Evolutionary conservation across 2,329 filamentous ascomycete genomes (phyloP), one percentile per base, ranked within the genome.

Genomic region (Tolypocladium pustulatum): DNA sequence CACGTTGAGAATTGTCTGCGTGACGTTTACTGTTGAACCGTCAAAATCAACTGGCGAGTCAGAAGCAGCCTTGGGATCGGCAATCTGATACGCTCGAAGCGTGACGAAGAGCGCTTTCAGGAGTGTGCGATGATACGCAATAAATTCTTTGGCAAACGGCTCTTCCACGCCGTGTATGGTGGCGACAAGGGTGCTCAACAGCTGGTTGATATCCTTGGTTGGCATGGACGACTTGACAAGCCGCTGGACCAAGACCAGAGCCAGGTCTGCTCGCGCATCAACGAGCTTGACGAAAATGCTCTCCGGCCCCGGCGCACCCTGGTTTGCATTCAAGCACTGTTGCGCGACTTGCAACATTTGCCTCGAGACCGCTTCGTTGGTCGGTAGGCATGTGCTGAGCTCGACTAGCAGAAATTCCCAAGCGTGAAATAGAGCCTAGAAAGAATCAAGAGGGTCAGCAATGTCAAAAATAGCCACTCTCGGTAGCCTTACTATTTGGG

Each of bases 401-500:
- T 97, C 93, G 55, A 94, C 80, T 17, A 93, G 83, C 10, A 99
- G 80, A 60, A 90, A 86, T 70, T 95, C 92, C 91, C 93, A 97
- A 58, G 90, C 89, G 65, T 90, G 86, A 63, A 97, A 88, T 22
- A 99, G 82, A 51, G 85, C 83, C 87, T 90, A 66, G 13, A n/a
- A 38, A 54, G 22, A n/a, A 10, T 20, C 38, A n/a, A 41, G 41
- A 22, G 20, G 12, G 59, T 69, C 60, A 70, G 65, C 46, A 6
- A 43, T 55, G 51, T 43, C 22, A 7, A 53, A 8, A 32, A 5
- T 34, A 22, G 20, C 10, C 49, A 53, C 6, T 12, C 22, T 12
- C 30, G 27, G 10, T 22, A 51, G 34, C 32, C 53, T 51, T 78
- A 90, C 86, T 63, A 94, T 87, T 75, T 99, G 91, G 30, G 93